Evolutionary conservation across 371 early-diverging fungal genomes (phyloP), one percentile per base, ranked within the genome.

Genomic region (Actinomortierella wolfii): DNA sequence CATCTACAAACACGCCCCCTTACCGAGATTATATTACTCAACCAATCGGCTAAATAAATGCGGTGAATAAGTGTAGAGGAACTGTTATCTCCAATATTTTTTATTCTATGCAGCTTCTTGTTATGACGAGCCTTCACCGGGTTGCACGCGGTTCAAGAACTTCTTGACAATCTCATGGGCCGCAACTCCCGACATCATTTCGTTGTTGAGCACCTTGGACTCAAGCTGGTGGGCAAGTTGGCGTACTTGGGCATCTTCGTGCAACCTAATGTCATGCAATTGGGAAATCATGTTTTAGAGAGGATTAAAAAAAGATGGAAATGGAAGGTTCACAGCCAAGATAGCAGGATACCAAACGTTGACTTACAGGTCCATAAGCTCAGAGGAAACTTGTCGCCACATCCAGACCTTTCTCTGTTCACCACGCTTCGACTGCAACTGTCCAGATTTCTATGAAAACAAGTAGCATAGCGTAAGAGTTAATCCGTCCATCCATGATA

Each of bases 381-480:
- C 83, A 2, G 86, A 79, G 1, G 78, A 76, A 21, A 90, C 82
- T 51, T 86, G 83, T 25, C 86, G 78, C 90, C 91, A 92, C 89
- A 91, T 90, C 90, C 90, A 90, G 56, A 82, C 77, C 47, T 78
- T 76, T 49, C 83, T 79, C 64, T 92, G 92, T 9, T 56, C 60
- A 7, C 82, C 84, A 5, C 92, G 79, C 68, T 82, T 73, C 42
- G 57, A 50, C 39, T 71, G 67, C 51, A 88, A 68, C 41, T 83
- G 79, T 15, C 79, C 79, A 2, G 75, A 74, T 15, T 77, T 66
- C 78, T 78, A 65, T 29, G 24, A n/a, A 3, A 15, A 34, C 25
- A 34, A 18, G 44, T 45, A 50, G 3, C 9, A 46, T 17, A 55
- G 14, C 13, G 20, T n/a, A 40, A 28, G 43, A 8, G 44, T 61